A percentile compares a stretch with the other conserved stretches of the same genome.
Evolutionary conservation across 2,329 filamentous ascomycete genomes (phyloP).

Genomic region (Passalora sequoiae): DNA sequence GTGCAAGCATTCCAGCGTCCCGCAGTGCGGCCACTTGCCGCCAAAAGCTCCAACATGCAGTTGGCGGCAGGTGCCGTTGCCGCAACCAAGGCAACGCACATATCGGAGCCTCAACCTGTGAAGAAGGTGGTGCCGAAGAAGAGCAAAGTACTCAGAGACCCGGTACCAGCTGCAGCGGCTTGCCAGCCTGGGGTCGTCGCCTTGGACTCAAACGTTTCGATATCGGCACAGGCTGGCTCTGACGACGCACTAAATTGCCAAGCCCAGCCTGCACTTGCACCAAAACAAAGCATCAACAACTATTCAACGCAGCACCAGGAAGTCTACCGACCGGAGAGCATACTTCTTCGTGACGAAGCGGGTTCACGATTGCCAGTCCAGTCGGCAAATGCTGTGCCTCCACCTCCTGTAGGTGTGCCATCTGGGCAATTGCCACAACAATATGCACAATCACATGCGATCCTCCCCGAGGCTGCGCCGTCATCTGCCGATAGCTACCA

Average conservation of each 20-base stretch:
- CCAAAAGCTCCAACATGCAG: constrained; percentile 24
- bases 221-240: constrained; percentile 2
- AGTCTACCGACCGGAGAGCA: constrained; percentile 24
- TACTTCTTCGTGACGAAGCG: constrained; percentile 28
- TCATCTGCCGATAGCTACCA: neutral
- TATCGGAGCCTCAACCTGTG: constrained; percentile 8
- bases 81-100: constrained; percentile 6
- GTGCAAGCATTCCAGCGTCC: constrained; percentile 44
- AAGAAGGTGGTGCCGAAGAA: constrained; percentile 32
- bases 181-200: constrained; percentile 2
- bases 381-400: neutral
- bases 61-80: constrained; percentile 14
- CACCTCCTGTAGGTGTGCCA: neutral
- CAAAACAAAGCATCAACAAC: constrained; percentile 6
- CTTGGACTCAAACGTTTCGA: constrained; percentile 4
- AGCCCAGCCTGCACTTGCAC: constrained; percentile 12
- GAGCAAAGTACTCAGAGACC: constrained; percentile 31
- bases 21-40: constrained; percentile 54
- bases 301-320: constrained; percentile 23
- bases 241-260: constrained; percentile 1
- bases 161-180: constrained; percentile 1
- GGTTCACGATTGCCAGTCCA: constrained; percentile 7
- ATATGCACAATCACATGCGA: neutral
- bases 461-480: neutral
- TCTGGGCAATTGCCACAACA: constrained; percentile 3